These are phyloP conservation scores for Huntiella decipiens DNA, from an alignment of 2,329 filamentous ascomycete species.

Conservation along the genomic window DNA sequence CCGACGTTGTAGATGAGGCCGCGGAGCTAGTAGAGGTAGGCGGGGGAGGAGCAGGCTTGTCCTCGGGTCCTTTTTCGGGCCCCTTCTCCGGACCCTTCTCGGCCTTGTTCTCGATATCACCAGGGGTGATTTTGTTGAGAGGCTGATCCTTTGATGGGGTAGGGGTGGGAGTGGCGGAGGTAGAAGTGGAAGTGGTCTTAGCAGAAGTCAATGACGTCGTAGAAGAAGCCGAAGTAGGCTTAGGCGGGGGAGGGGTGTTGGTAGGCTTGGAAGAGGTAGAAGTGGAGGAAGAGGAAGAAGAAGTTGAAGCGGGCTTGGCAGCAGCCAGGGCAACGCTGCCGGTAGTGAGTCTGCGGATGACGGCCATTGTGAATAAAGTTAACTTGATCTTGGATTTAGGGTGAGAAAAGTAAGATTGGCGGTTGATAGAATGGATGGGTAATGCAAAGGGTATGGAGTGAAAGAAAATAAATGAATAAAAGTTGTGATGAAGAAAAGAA, in stretches of 20 bases:
- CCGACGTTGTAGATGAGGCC: neutral
- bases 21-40: neutral
- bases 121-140: neutral
- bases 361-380: constrained; percentile 1
- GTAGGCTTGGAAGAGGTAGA: neutral
- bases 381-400: neutral
- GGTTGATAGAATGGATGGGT: neutral
- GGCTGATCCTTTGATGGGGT: neutral
- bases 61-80: neutral
- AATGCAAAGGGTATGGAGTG: neutral
- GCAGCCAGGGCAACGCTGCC: neutral
- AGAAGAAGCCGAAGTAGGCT: neutral
- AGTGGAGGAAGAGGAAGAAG: neutral
- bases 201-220: neutral
- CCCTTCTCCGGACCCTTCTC: neutral
- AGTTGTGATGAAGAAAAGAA: neutral
- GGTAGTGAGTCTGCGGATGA: neutral
- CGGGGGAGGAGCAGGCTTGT: constrained; percentile 1
- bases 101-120: constrained; percentile 3
- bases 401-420: neutral
- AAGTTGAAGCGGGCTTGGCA: neutral
- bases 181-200: neutral
- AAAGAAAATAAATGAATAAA: neutral
- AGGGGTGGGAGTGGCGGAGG: neutral
- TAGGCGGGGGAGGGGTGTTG: neutral